Evolutionary conservation across 176 grass and related monocot genomes (phyloP), one percentile per base, ranked within the genome.

Genomic region (Dendrocalamus sinicus): DNA sequence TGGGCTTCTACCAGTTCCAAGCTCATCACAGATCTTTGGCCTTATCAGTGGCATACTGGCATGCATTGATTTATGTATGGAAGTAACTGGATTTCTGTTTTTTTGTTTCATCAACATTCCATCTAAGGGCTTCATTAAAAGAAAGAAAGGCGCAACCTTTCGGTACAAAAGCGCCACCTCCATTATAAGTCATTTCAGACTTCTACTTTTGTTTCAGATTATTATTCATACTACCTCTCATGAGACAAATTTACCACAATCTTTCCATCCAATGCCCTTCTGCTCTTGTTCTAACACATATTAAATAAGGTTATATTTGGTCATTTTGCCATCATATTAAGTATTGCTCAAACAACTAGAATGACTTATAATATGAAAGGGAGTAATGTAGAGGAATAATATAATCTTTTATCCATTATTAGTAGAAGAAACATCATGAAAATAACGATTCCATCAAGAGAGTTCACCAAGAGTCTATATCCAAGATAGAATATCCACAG

Each of bases 1-100:
- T 83, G 81, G 52, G 48, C 39, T 48, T 61, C 23, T 72, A 47
- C 45, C 45, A 71, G 48, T 59, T 59, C 9, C 16, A 28, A 66
- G 40, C 44, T 44, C 35, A 22, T 45, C 68, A 32, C 17, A 74
- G 53, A 74, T 39, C 57, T 8, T 63, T 82, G 67, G 39, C 11
- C 7, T 37, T 73, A 80, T 39, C 45, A 13, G 17, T 73, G 12
- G 12, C 8, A 72, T 16, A 74, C 14, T 44, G 40, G 37, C 75
- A 67, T 79, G 77, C 20, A 22, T 23, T 46, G 4, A 46, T 22
- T 80, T 35, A 60, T 45, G 9, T 40, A 40, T 59, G 76, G n/a
- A 43, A 10, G 22, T 45, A 60, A 46, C 3, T 53, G 17, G 17
- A 50, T 47, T 43, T 70, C 67, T 71, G 46, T 12, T 46, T 24